Evolutionary conservation across 805 yeast species (phyloP), one percentile per base, ranked within the genome.

Genomic region (Wickerhamiella sergipiensis): DNA sequence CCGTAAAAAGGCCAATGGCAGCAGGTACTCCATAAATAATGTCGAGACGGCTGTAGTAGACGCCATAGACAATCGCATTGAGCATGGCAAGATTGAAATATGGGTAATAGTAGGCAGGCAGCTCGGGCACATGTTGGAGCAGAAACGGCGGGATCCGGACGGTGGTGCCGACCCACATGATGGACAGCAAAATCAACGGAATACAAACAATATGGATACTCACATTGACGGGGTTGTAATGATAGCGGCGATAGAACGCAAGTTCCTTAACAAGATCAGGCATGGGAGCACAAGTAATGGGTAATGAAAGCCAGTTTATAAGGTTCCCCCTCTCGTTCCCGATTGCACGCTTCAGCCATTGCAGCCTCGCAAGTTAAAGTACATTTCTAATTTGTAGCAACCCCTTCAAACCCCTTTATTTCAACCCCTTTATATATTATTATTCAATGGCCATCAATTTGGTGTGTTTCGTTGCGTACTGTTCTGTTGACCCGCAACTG

Each of bases 161-260:
- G 17, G 65, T 61, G 9, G 70, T 56, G 8, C 64, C 54, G 29
- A 78, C 58, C 12, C 76, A 69, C 43, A 79, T 61, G 1, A 80
- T 65, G 3, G 86, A 71, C 49, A 75, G 66, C 29, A 85, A 69
- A 48, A 90, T 88, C 19, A 78, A 65, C 1, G 97, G 97, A 31
- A 90, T 88, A 61, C 87, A 87, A 3, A 77, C 64, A 45, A 83
- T 64, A 62, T 90, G 98, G 55, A 90, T 84, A 9, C 70, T 56
- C 6, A 89, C 89, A 67, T 90, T 90, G 38, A 64, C 66, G 1
- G 67, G 68, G 57, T 79, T 64, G 58, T 69, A 65, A 57, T 70
- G 74, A 52, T 70, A 69, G 39, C 66, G 61, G 46, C 72, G 64
- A 67, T 83, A 83, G 57, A 79, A 80, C 23, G 76, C 72, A n/a